Evolutionary conservation across 2,329 filamentous ascomycete genomes (phyloP).

Genomic region (Talaromyces piceae): DNA sequence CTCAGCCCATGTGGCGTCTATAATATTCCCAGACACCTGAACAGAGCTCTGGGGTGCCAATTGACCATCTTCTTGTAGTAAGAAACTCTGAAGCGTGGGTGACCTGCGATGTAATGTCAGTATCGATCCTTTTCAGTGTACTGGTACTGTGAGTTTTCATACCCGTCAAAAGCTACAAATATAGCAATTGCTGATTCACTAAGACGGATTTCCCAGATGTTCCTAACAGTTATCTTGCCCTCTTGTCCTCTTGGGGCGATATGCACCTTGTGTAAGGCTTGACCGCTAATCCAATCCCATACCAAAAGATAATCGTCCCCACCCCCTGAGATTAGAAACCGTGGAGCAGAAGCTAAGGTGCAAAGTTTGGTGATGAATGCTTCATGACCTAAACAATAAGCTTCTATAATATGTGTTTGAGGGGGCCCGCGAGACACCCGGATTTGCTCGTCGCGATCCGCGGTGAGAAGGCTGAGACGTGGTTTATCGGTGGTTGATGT

Average conservation of each 20-base stretch:
- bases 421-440: constrained; percentile 73
- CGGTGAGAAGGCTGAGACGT: constrained; percentile 57
- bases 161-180: constrained; percentile 55
- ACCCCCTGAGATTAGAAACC: constrained; percentile 75
- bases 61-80: constrained; percentile 43
- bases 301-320: constrained; percentile 71
- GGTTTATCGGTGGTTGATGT: constrained; percentile 39
- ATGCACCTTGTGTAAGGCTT: constrained; percentile 25
- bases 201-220: constrained; percentile 40
- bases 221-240: constrained; percentile 38
- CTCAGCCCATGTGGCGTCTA: constrained; percentile 44
- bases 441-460: constrained; percentile 75
- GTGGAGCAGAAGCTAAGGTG: constrained; percentile 48
- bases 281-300: constrained; percentile 66
- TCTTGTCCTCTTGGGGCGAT: constrained; percentile 20
- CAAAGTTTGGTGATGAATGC: constrained; percentile 76
- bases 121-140: not conserved
- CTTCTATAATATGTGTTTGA: constrained; percentile 81
- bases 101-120: constrained; percentile 35
- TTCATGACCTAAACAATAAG: constrained; percentile 79
- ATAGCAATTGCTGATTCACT: constrained; percentile 23
- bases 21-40: constrained; percentile 56
- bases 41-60: constrained; percentile 48
- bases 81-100: constrained; percentile 62
- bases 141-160: constrained; percentile 22